A percentile compares a stretch with the other conserved stretches of the same genome.
Conservation (phyloP, 257 asterid species). For the Fraxinus anomala region DNA sequence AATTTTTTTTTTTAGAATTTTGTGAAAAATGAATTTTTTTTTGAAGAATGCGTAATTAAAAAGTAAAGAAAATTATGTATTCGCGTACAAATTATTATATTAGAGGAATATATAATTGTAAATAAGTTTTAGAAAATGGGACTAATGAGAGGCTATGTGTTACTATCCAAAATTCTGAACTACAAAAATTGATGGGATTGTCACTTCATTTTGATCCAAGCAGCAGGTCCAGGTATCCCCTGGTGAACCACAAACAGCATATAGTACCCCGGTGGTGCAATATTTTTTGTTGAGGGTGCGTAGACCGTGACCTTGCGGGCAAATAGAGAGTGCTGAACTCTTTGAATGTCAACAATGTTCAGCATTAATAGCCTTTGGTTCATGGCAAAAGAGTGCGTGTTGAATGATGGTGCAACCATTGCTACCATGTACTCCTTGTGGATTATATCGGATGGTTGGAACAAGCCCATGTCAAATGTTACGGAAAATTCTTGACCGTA, state of each 20-base stretch:
- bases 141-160: neutral
- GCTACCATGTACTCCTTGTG: slow-evolving; percentile 33
- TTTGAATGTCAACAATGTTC: slow-evolving; percentile 25
- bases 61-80: too few species aligned
- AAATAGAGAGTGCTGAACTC: slow-evolving; percentile 28
- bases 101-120: too few species aligned
- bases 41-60: too few species aligned
- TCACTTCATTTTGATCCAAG: slow-evolving; percentile 57
- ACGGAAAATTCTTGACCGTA: slow-evolving; percentile 57
- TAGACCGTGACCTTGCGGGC: slow-evolving; percentile 36
- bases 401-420: slow-evolving; percentile 75
- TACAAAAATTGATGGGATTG: neutral
- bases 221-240: slow-evolving; percentile 58
- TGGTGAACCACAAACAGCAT: slow-evolving; percentile 76
- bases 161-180: neutral
- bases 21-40: too few species aligned
- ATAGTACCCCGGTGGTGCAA: slow-evolving; percentile 84
- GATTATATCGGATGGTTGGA: slow-evolving; percentile 18
- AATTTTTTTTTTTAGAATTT: too few species aligned
- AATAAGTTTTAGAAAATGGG: too few species aligned
- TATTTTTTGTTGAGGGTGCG: slow-evolving; percentile 55
- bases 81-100: too few species aligned
- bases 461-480: slow-evolving; percentile 33
- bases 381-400: slow-evolving; percentile 83
- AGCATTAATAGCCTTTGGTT: slow-evolving; percentile 71